Conservation (phyloP, 176 grass and related monocot species). For the Carex myosuroides region DNA sequence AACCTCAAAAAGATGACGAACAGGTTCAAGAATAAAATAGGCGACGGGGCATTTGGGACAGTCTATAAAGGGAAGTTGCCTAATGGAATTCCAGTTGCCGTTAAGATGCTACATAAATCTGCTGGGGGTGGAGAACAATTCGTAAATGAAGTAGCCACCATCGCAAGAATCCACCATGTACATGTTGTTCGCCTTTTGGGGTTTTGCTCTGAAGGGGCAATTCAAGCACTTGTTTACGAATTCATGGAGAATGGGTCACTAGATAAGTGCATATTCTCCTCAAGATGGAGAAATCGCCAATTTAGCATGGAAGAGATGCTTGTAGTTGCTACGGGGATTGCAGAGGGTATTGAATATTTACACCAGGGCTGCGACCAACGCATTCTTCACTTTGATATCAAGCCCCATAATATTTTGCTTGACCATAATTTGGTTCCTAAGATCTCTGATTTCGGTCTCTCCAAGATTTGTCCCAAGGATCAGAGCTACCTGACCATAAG, state of each 20-base stretch:
- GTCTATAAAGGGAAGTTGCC: conserved; percentile 15
- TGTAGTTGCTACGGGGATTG: no score
- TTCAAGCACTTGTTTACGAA: conserved; percentile 13
- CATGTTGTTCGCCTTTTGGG: conserved; percentile 21
- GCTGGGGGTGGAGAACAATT: not conserved
- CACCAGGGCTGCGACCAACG: no score
- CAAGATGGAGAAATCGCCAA: no score
- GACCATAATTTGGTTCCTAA: not conserved
- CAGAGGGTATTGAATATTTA: no score
- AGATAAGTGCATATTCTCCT: not conserved
- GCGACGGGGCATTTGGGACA: conserved; percentile 30
- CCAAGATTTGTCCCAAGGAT: conserved; percentile 20
- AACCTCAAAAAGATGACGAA: conserved; percentile 48
- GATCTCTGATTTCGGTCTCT: conserved; percentile 27
- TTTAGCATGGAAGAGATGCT: no score
- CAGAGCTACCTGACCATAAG: not conserved
- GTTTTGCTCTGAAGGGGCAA: conserved; percentile 6
- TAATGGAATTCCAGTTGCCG: not conserved
- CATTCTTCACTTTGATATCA: no score
- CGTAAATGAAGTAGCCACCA: conserved; percentile 22
- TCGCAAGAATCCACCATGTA: conserved; percentile 25
- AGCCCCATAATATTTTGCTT: no score
- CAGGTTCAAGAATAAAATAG: conserved; percentile 38
- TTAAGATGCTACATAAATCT: not conserved
- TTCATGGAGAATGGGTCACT: not conserved